Base-by-base conservation (phyloP, 257 asterid species). In the Solanum pinnatisectum region DNA sequence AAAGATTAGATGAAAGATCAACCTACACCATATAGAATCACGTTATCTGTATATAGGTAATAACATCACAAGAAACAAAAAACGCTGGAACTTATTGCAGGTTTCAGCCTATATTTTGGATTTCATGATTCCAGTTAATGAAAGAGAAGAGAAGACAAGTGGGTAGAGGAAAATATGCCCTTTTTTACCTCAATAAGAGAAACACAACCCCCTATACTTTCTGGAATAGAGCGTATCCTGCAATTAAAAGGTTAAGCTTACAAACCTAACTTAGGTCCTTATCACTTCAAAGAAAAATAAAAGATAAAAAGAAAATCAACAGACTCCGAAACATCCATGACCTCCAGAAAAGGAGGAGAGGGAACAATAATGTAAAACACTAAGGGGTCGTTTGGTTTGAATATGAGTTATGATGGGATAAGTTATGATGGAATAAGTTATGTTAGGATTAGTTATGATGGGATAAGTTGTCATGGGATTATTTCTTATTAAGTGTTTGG, bases 1-100 rank as follows among this genome's bases (percentile, higher is more conserved):
- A 91, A 91, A 96, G 95, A 93, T 97, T 97, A 73, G 94, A 90
- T 18, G 98, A 95, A 87, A 97, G 91, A 90, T 96, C 98, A 89
- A 96, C 94, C 99, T 97, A 93, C 93, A 93, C 77, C 83, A 89
- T 70, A 90, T 52, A 71, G 86, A 88, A 81, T 87, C 77, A 79
- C 60, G 86, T 87, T 70, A 87, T 79, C 71, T 81, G 46, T 60
- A 86, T 65, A 33, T 84, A 7, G 67, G 33, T 79, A 88, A 88
- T 79, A 88, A 88, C 59, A 70, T 40, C 83, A 77, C 46, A 65
- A 39, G 79, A 85, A 87, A 72, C 79, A 84, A 70, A 46, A 71
- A 72, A 74, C 10, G 44, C 74, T 56, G 84, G 59, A 76, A 27
- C 85, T 23, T 87, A 10, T 36, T 67, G 60, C 30, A 76, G 70